Conservation (phyloP, 2,329 filamentous ascomycete genomes). For the Periconia sp. region DNA sequence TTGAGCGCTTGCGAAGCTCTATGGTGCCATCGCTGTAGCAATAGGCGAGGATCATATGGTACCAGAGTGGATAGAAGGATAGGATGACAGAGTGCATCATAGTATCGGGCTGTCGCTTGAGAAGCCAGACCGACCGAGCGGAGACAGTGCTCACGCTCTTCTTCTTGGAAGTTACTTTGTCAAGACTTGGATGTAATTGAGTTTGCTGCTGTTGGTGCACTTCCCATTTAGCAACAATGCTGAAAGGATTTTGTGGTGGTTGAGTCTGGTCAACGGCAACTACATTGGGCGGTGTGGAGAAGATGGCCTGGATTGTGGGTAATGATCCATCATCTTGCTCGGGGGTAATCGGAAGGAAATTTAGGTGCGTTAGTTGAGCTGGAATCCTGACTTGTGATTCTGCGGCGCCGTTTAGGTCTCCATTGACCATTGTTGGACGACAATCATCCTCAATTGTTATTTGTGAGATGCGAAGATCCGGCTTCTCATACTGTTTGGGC, state of each 20-base stretch:
- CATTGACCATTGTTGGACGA: constrained; percentile 31
- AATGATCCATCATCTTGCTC: constrained; percentile 66
- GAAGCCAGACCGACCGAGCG: constrained; percentile 43
- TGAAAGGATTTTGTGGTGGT: constrained; percentile 70
- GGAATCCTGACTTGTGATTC: constrained; percentile 34
- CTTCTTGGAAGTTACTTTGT: constrained; percentile 72
- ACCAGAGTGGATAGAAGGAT: constrained; percentile 70
- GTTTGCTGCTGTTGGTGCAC: constrained; percentile 68
- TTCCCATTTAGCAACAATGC: constrained; percentile 84
- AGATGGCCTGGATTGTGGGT: constrained; percentile 74
- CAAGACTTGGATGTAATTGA: constrained; percentile 74
- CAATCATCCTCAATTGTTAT: constrained; percentile 39
- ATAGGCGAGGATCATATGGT: constrained; percentile 74
- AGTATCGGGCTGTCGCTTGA: constrained; percentile 69
- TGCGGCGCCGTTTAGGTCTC: constrained; percentile 28
- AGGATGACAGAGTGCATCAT: constrained; percentile 73
- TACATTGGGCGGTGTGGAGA: constrained; percentile 62
- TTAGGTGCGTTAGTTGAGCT: constrained; percentile 69
- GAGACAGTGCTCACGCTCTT: constrained; percentile 55
- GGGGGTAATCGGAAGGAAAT: constrained; percentile 71
- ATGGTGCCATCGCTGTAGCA: constrained; percentile 80
- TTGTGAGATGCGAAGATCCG: constrained; percentile 35
- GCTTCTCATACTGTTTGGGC: constrained; percentile 45
- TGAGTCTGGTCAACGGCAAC: constrained; percentile 54
- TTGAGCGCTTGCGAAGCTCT: constrained; percentile 78